phyloP scores from a whole-genome alignment of 495 filamentous ascomycete species.

The Penicillium macrosclerotiorum region DNA sequence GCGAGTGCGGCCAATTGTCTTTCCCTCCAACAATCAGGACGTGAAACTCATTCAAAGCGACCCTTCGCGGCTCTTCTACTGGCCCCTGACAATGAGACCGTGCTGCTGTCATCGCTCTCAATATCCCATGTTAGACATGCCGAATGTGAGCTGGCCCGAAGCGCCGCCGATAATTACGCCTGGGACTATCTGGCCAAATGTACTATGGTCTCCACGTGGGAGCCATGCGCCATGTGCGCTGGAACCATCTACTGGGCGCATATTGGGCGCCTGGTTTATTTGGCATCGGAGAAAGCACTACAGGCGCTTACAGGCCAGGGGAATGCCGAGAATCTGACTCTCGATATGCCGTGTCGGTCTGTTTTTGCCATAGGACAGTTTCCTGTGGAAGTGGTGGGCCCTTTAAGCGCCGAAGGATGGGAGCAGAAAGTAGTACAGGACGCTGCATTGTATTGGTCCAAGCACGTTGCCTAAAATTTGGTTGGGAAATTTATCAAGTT shows the following conservation, averaged over 20 bases:
- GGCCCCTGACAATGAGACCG: conserved; percentile 48
- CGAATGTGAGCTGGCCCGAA: conserved; percentile 48
- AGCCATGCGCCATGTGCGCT: conserved; percentile 57
- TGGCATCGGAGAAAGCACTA: conserved; percentile 49
- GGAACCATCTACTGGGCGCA: conserved; percentile 52
- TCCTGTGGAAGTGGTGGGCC: conserved; percentile 48
- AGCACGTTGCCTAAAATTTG: too few species aligned
- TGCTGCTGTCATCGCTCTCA: conserved; percentile 45
- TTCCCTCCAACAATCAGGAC: conserved; percentile 34
- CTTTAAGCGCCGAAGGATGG: conserved; percentile 35
- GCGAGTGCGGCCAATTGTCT: conserved; percentile 36
- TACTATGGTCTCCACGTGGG: conserved; percentile 54
- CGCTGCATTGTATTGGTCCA: conserved; percentile 47
- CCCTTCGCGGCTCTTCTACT: conserved; percentile 51
- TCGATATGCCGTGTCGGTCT: conserved; percentile 48
- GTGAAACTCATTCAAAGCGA: conserved; percentile 42
- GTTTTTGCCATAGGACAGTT: conserved; percentile 45
- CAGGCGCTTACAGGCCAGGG: conserved; percentile 42
- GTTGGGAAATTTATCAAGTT: too few species aligned
- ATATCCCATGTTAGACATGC: conserved; percentile 56
- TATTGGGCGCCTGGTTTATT: conserved; percentile 53
- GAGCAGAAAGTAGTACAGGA: conserved; percentile 44
- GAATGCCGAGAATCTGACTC: conserved; percentile 53
- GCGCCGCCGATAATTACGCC: conserved; percentile 49
- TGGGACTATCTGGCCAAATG: conserved; percentile 48